Evolutionary conservation across 768 basidiomycete genomes (phyloP), one percentile per base, ranked within the genome.

Genomic region (Kockovaella imperatae): DNA sequence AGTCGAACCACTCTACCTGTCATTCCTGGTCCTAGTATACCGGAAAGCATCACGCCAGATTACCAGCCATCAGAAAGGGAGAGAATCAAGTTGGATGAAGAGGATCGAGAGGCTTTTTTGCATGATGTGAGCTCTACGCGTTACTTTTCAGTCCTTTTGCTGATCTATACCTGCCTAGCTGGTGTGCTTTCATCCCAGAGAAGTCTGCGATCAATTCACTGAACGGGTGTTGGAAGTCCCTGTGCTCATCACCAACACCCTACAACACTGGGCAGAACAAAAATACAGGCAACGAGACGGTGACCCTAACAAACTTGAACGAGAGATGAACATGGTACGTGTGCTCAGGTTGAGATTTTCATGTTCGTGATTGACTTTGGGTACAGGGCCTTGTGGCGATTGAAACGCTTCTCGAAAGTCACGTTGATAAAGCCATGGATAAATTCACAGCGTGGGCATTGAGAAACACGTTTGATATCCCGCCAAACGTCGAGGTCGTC

Each of bases 401-500:
- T 54, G 86, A 91, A 68, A 90, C 89, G 0, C 76, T 91, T 35
- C 76, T 95, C 13, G 86, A 90, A 62, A 81, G 81, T 46, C 88
- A 90, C 57, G 83, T 86, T 35, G 89, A 95, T 62, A 78, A 87
- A 36, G 89, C 88, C 0, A 87, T 91, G 51, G 89, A 95, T 68
- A 85, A 83, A 64, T 86, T 95, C 59, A 88, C 89, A 71, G 83
- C 82, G 0, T 93, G 89, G 88, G 82, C 81, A 10, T 69, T 89
- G 62, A 75, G 87, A 34, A 95, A 93, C 70, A 84, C 89, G 48
- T 93, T 93, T 60, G 79, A 81, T 43, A 77, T 89, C 14, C 59
- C 62, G 7, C 39, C 54, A n/a, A 64, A 63, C 6, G 24, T 65
- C 4, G 52, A 64, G 26, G 35, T 62, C 5, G 64, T 63, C 5